Percentiles rank a stretch among this genome's conserved stretches.
These are phyloP conservation scores for Glycine latifolia DNA, from an alignment of 306 rosid genomes.

Conservation along the genomic window DNA sequence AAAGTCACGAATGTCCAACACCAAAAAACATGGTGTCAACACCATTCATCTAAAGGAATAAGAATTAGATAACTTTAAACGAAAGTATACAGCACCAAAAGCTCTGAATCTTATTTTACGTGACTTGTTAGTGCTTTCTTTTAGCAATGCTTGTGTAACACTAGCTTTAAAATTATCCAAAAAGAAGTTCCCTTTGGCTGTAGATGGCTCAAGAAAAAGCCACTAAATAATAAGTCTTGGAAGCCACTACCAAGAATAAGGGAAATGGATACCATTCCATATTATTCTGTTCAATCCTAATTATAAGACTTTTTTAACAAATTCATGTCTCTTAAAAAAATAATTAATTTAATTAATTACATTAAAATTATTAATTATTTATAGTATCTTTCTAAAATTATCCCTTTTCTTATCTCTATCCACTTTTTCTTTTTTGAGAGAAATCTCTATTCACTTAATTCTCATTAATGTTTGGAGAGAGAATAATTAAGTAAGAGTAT, in stretches of 20 bases:
- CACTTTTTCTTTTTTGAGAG: no score
- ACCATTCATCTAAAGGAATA: not conserved
- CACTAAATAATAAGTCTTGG: not conserved
- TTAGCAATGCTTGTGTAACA: not conserved
- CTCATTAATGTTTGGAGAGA: no score
- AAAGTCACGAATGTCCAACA: not conserved
- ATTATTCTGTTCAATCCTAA: no score
- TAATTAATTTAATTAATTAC: no score
- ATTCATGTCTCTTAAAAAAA: no score
- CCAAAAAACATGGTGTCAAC: slow-evolving; percentile 4
- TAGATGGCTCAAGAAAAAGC: not conserved
- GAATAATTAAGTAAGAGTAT: no score
- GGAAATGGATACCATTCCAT: no score
- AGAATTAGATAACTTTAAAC: slow-evolving; percentile 1
- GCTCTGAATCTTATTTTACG: not conserved
- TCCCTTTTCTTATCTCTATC: no score
- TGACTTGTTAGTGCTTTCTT: not conserved
- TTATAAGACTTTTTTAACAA: not conserved
- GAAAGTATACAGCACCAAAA: not conserved
- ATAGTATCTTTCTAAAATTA: no score
- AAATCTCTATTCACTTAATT: no score
- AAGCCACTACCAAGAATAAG: not conserved
- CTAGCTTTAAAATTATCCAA: not conserved
- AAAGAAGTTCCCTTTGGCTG: not conserved
- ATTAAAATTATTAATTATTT: no score